Evolutionary conservation across 2,329 filamentous ascomycete species (phyloP).

Genomic region (Nigrograna mackinnonii): DNA sequence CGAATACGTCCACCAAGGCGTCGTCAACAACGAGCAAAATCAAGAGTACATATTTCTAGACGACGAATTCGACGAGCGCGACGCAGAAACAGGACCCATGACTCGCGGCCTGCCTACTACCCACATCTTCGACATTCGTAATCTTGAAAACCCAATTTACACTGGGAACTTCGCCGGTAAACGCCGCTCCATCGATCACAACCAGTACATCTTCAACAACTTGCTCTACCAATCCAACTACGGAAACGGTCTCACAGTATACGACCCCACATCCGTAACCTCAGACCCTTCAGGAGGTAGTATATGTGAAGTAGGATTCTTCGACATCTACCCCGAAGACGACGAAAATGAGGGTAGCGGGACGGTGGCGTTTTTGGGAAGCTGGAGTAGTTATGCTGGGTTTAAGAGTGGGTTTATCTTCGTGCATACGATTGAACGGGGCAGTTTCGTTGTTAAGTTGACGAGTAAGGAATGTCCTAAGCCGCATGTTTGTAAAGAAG

Average conservation of each 20-base stretch:
- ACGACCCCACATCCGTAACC: conserved; percentile 41
- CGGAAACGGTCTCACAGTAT: conserved; percentile 39
- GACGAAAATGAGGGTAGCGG: conserved; percentile 39
- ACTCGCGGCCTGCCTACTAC: conserved; percentile 31
- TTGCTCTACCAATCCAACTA: conserved; percentile 45
- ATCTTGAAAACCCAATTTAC: conserved; percentile 34
- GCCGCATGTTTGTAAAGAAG: conserved; percentile 22
- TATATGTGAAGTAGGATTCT: conserved; percentile 45
- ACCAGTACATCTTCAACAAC: conserved; percentile 46
- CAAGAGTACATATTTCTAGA: conserved; percentile 33
- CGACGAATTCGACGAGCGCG: conserved; percentile 35
- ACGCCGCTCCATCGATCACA: conserved; percentile 45
- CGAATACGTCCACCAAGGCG: conserved; percentile 60
- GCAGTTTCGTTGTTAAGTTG: conserved; percentile 36
- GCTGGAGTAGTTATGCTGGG: conserved; percentile 42
- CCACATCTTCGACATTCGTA: conserved; percentile 36
- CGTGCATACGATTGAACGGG: conserved; percentile 40
- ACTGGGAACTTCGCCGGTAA: conserved; percentile 43
- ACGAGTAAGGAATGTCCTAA: conserved; percentile 22
- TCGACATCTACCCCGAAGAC: conserved; percentile 46
- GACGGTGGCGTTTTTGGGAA: conserved; percentile 42
- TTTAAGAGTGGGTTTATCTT: conserved; percentile 39
- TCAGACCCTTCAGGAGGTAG: conserved; percentile 36
- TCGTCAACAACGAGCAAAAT: conserved; percentile 26
- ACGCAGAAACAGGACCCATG: conserved; percentile 28